Evolutionary conservation across 352 stramenopile genomes (phyloP), one percentile per base, ranked within the genome.

Genomic region (Halophytophthora polymorphica): DNA sequence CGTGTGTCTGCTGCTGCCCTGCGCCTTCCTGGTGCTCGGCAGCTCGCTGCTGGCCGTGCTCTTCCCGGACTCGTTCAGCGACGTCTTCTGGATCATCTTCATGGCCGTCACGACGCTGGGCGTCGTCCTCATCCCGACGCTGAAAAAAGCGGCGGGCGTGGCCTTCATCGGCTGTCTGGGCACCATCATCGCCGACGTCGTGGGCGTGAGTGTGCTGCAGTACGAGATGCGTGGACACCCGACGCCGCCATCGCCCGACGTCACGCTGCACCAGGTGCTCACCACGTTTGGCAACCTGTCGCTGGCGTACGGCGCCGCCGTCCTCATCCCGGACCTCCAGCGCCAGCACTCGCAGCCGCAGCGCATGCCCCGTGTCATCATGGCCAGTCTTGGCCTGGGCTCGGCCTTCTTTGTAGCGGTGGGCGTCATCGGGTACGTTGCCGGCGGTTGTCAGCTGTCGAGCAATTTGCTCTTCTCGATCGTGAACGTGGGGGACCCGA

Each of bases 311-410:
- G 58, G 52, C 12, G 58, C 58, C 2, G 58, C 58, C 18, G 56
- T 66, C 12, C 52, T 66, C 28, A 53, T 66, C 13, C 58, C 58
- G 2, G 58, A 66, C 23, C 53, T 66, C 10, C 58, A 66, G 31
- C 58, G 58, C 11, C 58, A 77, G 21, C 68, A 77, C 50, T 71
- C 58, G 37, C 46, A 77, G 28, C 68, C 68, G 7, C 45, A 46
- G 28, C 64, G 61, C 38, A 75, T 77, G 68, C 68, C 68, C 2
- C 64, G 68, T 18, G 61, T 77, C 47, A 69, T 77, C 28, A 43
- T 54, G 18, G 61, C 71, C 13, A 74, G 65, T n/a, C 43, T 77
- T 2, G 57, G 44, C 7, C 43, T 67, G 11, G 55, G 72, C 10
- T 75, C 68, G 11, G 35, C 51, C n/a, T 57, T 75, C 42, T 75